These are phyloP conservation scores for Lunularia cruciata DNA, from an alignment of 225 moss, liverwort and hornwort species.

Conservation along the genomic window DNA sequence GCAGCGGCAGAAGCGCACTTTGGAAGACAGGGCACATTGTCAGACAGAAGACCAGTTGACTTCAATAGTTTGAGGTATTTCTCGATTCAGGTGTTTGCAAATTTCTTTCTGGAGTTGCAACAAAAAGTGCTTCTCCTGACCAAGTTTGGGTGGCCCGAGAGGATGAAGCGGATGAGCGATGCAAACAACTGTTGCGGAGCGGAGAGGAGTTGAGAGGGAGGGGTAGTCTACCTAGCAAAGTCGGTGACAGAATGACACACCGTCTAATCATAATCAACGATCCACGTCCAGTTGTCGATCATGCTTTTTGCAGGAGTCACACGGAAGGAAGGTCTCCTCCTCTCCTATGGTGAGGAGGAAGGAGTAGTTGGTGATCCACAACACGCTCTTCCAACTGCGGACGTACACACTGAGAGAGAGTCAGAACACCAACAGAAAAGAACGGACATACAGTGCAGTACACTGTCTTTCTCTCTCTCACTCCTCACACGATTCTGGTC, in stretches of 20 bases:
- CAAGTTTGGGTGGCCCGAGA: not conserved
- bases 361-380: not conserved
- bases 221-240: not conserved
- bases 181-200: not conserved
- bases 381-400: not conserved
- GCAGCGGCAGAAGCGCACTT: not conserved
- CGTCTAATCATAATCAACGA: constrained; percentile 4
- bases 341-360: not conserved
- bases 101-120: not conserved
- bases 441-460: not conserved
- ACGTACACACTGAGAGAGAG: not conserved
- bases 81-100: not conserved
- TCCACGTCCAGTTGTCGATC: constrained; percentile 10
- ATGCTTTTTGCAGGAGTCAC: not conserved
- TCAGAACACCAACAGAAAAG: not conserved
- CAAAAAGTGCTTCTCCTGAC: not conserved
- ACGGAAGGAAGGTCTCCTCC: not conserved
- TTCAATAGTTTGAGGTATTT: not conserved
- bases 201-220: too few relatives aligned
- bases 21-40: not conserved
- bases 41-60: not conserved
- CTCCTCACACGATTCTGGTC: too few relatives aligned
- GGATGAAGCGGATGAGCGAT: not conserved
- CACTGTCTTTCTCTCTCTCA: too few relatives aligned
- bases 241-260: not conserved